These are phyloP conservation scores for Cunninghamia lanceolata DNA, from an alignment of 75 land plant genomes.

Conservation along the genomic window DNA sequence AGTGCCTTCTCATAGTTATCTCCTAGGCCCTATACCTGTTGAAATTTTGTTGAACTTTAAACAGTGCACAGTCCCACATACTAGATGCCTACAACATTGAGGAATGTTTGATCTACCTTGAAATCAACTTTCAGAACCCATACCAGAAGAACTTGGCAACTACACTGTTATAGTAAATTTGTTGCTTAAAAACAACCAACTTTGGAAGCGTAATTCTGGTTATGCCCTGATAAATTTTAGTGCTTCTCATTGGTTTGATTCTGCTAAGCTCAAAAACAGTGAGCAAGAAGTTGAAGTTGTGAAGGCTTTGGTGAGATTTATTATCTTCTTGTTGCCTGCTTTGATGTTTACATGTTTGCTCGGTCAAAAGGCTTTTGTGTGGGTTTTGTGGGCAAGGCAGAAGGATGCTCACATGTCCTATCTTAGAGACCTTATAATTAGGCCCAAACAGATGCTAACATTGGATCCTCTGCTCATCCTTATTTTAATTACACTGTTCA, in stretches of 20 bases:
- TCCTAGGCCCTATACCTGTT: constrained; percentile 21
- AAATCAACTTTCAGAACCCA: constrained; percentile 16
- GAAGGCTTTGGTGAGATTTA: constrained; percentile 21
- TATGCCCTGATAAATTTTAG: background rate
- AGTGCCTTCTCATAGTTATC: constrained; percentile 14
- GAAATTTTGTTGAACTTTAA: constrained; percentile 15
- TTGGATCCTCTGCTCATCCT: constrained; percentile 30
- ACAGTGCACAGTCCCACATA: constrained; percentile 8
- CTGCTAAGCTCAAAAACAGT: constrained; percentile 21
- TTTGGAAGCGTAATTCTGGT: background rate
- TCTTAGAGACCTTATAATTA: constrained; percentile 20
- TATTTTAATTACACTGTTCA: constrained; percentile 28
- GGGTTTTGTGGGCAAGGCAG: constrained; percentile 29
- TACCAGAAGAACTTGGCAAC: constrained; percentile 20
- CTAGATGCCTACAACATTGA: constrained; percentile 4
- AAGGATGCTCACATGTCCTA: constrained; percentile 27
- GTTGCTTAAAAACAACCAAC: constrained; percentile 42
- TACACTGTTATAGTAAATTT: constrained; percentile 10
- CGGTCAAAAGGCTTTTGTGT: constrained; percentile 34
- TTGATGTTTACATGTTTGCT: constrained; percentile 28
- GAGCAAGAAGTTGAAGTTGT: constrained; percentile 27
- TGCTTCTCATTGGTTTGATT: constrained; percentile 26
- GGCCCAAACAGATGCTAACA: constrained; percentile 42
- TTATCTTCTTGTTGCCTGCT: constrained; percentile 29
- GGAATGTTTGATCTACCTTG: constrained; percentile 26